Evolutionary conservation across 805 yeast genomes (phyloP), one percentile per base, ranked within the genome.

Genomic region (Yueomyces sinensis): DNA sequence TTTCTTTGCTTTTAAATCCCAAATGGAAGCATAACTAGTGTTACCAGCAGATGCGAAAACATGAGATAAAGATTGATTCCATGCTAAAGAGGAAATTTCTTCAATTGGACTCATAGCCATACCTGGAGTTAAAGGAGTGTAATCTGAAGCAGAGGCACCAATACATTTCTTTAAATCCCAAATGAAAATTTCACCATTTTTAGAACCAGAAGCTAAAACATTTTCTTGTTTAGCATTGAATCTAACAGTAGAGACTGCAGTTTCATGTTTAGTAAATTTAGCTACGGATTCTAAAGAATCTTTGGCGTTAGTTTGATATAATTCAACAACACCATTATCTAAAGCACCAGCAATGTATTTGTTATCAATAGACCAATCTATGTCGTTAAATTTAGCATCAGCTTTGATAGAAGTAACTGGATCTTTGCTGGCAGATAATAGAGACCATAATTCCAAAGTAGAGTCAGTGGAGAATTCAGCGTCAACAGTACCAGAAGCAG

Each of bases 401-500:
- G 71, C 67, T 13, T 61, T 53, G n/a, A 67, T 47, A 4, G 70
- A 51, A 15, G 59, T 61, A n/a, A 65, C 41, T 6, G 78, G 71
- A 15, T 59, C 49, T 13, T 45, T 47, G 24, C 54, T 39, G 43
- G 65, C 49, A 30, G 62, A 52, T 37, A 76, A 66, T 9, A 82
- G 68, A 40, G 80, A 76, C 82, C 93, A 80, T 40, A 91, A 65
- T 47, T 84, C 87, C 38, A 91, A 61, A n/a, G 70, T 59, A 2
- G 95, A 75, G 20, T 76, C 68, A 16, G 91, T 74, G 29, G 87
- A 76, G 58, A 87, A 87, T 52, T 79, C 76, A 30, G 81, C 82
- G 54, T 84, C 95, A 47, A 91, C 80, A 13, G 95, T 93, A 6
- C 97, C 97, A 0, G 97, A 87, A n/a, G 83, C 81, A 0, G 95